Percentiles rank a stretch among this genome's conserved stretches.
Evolutionary conservation across 163 green algal species (phyloP).

Genomic region (Prototheca cutis): DNA sequence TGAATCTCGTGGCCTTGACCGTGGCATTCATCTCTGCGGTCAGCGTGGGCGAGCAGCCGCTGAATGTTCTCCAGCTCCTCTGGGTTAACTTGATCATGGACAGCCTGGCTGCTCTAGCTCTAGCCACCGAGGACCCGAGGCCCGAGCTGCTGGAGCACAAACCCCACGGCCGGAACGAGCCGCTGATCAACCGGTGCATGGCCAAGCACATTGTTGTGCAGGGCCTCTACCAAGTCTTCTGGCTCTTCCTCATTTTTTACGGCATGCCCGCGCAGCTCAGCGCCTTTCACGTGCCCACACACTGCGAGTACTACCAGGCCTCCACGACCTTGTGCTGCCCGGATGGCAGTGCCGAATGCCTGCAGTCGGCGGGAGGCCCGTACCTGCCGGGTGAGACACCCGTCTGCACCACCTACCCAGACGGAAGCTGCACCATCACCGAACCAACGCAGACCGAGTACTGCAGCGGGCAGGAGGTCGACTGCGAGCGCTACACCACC

Average conservation of each 20-base stretch:
- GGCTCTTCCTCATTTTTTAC: conserved; percentile 83
- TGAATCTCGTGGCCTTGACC: conserved; percentile 93
- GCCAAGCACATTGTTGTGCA: conserved; percentile 88
- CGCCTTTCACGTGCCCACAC: conserved; percentile 22
- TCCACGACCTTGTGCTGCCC: conserved; percentile 12
- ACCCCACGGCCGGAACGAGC: conserved; percentile 75
- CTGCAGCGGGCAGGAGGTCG: conserved; percentile 25
- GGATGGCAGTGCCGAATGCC: conserved; percentile 1
- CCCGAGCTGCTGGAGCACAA: conserved; percentile 65
- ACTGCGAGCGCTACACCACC: conserved; percentile 23
- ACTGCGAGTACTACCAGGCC: conserved; percentile 14
- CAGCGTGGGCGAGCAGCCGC: conserved; percentile 67
- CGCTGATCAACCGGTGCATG: conserved; percentile 86
- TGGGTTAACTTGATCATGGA: conserved; percentile 99
- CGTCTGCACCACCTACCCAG: background rate
- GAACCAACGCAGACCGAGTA: conserved; percentile 5
- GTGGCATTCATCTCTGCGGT: conserved; percentile 86
- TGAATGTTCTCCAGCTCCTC: conserved; percentile 93
- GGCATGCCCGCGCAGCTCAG: conserved; percentile 36
- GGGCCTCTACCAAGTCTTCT: conserved; percentile 66
- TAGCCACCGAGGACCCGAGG: conserved; percentile 88
- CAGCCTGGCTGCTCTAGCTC: conserved; percentile 72
- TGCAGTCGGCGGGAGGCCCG: conserved; percentile 6
- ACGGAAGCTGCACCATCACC: background rate
- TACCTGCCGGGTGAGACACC: conserved; percentile 9